These are phyloP conservation scores for Candida sphagnicola DNA, from an alignment of 805 yeast species.

Conservation along the genomic window DNA sequence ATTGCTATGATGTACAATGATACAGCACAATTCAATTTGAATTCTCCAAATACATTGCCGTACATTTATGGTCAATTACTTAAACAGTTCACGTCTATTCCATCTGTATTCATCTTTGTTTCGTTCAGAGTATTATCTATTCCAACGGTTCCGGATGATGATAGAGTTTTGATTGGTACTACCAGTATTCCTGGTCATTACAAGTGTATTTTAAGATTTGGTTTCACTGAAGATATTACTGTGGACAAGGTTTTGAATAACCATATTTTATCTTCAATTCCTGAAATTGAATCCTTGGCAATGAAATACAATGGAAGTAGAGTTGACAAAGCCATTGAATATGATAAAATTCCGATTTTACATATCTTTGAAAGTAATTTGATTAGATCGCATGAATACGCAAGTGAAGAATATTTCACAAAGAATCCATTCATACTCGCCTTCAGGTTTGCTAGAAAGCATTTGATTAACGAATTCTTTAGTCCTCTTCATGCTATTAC, in stretches of 20 bases:
- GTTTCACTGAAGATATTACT: slow-evolving; percentile 43
- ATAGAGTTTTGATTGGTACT: slow-evolving; percentile 35
- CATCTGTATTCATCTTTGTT: slow-evolving; percentile 42
- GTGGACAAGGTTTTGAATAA: slow-evolving; percentile 17
- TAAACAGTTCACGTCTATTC: slow-evolving; percentile 40
- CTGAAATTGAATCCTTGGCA: slow-evolving; percentile 12
- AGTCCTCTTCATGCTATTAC: slow-evolving; percentile 22
- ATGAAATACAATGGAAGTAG: slow-evolving; percentile 4
- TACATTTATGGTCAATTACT: slow-evolving; percentile 33
- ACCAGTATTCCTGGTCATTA: slow-evolving; percentile 44
- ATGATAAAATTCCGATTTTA: slow-evolving; percentile 15
- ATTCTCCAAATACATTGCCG: slow-evolving; percentile 46
- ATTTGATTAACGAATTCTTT: slow-evolving; percentile 21
- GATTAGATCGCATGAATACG: slow-evolving; percentile 20
- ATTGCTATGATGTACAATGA: slow-evolving; percentile 42
- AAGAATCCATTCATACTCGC: slow-evolving; percentile 12
- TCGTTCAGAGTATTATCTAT: slow-evolving; percentile 38
- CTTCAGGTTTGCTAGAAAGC: slow-evolving; percentile 13
- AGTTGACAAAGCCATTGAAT: background rate
- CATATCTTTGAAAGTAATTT: slow-evolving; percentile 29
- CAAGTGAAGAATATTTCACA: slow-evolving; percentile 10
- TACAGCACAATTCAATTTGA: slow-evolving; percentile 27
- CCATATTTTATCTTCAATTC: slow-evolving; percentile 17
- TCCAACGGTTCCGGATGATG: slow-evolving; percentile 39
- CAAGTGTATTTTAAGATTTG: slow-evolving; percentile 46